Evolutionary conservation across 768 basidiomycete genomes (phyloP).

Genomic region (Vishniacozyma victoriae): DNA sequence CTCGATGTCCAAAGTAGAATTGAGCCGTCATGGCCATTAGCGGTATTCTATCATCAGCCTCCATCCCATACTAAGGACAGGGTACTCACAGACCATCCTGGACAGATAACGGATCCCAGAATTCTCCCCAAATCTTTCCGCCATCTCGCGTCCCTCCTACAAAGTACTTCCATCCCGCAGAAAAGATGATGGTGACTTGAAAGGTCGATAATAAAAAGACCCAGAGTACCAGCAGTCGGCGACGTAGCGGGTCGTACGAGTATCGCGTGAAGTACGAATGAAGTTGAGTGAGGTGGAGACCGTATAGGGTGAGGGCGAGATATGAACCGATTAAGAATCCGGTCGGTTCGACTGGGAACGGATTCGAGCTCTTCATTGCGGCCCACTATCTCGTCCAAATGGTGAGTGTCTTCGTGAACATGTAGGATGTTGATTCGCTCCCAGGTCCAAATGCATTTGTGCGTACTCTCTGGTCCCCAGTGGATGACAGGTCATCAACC

Average conservation of each 20-base stretch:
- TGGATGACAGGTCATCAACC: no score
- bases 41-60: constrained; percentile 18
- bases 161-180: constrained; percentile 28
- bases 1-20: constrained; percentile 36
- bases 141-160: constrained; percentile 20
- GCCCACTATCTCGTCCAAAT: no score
- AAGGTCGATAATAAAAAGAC: constrained; percentile 22
- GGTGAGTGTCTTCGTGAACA: not conserved
- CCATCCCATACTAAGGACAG: not conserved
- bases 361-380: constrained; percentile 13
- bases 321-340: constrained; percentile 14
- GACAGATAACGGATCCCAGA: constrained; percentile 36
- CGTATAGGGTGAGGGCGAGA: constrained; percentile 20
- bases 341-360: constrained; percentile 11
- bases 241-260: constrained; percentile 2
- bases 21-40: constrained; percentile 38
- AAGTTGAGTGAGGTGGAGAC: constrained; percentile 30
- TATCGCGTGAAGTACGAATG: constrained; percentile 21
- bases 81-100: constrained; percentile 40
- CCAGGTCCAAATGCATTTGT: no score
- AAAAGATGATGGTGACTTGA: constrained; percentile 35
- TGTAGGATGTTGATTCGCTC: not conserved
- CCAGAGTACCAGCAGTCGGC: constrained; percentile 25
- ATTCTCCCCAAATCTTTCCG: constrained; percentile 31
- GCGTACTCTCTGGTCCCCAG: no score